These are phyloP conservation scores for Suillus weaverae DNA, from an alignment of 768 basidiomycete species.

Conservation along the genomic window DNA sequence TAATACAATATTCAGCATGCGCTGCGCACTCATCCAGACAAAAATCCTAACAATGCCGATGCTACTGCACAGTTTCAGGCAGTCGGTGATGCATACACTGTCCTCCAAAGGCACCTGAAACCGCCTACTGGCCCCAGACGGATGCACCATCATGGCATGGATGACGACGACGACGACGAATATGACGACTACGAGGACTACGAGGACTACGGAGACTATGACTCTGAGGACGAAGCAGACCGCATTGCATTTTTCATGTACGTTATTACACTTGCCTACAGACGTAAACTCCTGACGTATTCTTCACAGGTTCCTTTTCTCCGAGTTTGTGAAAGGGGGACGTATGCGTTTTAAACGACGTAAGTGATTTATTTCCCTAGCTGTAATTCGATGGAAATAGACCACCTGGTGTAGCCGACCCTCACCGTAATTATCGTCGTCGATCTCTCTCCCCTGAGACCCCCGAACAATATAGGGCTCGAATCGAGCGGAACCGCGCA, in stretches of 20 bases:
- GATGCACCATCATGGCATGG: constrained; percentile 25
- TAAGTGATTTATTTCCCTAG: constrained; percentile 21
- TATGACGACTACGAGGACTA: constrained; percentile 35
- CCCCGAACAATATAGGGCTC: constrained; percentile 51
- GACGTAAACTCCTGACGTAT: constrained; percentile 9
- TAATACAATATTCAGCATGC: constrained; percentile 45
- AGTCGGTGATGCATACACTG: constrained; percentile 66
- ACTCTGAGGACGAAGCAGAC: constrained; percentile 34
- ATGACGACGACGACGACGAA: constrained; percentile 41
- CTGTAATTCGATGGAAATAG: constrained; percentile 8
- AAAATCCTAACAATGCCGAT: constrained; percentile 63
- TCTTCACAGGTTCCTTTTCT: constrained; percentile 47
- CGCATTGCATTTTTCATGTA: constrained; percentile 49
- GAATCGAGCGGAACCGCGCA: constrained; percentile 49
- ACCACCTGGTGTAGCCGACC: constrained; percentile 17
- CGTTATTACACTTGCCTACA: constrained; percentile 12
- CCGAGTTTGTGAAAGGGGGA: constrained; percentile 42
- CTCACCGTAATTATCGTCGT: constrained; percentile 20
- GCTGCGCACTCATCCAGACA: constrained; percentile 73
- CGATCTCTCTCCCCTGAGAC: constrained; percentile 39
- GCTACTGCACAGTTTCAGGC: constrained; percentile 72
- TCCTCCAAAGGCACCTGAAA: constrained; percentile 57
- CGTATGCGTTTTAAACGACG: constrained; percentile 28
- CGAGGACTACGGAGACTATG: constrained; percentile 33
- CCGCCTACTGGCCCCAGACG: constrained; percentile 27